Conservation (phyloP, 2,329 filamentous ascomycete genomes). For the Purpureocillium takamizusanense region DNA sequence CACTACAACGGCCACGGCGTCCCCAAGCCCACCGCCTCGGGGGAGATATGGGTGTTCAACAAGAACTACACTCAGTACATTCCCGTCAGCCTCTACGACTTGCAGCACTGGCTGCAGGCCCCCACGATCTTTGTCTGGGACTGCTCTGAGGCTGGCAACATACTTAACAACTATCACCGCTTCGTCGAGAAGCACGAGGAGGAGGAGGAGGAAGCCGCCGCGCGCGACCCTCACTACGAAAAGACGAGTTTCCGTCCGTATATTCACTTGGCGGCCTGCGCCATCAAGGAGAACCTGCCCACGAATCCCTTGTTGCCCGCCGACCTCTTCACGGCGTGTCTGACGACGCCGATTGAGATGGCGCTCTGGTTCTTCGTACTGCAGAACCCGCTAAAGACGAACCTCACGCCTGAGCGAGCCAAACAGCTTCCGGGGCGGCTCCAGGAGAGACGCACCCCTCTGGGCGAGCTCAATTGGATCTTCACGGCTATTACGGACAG, state of each 20-base stretch:
- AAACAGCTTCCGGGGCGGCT: slow-evolving; percentile 84
- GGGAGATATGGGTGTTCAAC: slow-evolving; percentile 99
- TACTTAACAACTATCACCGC: slow-evolving; percentile 87
- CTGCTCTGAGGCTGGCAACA: slow-evolving; percentile 92
- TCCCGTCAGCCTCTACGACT: slow-evolving; percentile 86
- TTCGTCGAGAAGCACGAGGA: slow-evolving; percentile 93
- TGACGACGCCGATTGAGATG: slow-evolving; percentile 97
- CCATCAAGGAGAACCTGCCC: slow-evolving; percentile 82
- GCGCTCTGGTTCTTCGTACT: slow-evolving; percentile 93
- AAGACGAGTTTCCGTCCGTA: slow-evolving; percentile 62
- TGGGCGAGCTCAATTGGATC: slow-evolving; percentile 98
- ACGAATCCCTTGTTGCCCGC: slow-evolving; percentile 90
- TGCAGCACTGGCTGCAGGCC: slow-evolving; percentile 91
- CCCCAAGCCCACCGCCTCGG: slow-evolving; percentile 87
- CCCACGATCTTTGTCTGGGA: slow-evolving; percentile 97
- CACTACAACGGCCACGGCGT: slow-evolving; percentile 99
- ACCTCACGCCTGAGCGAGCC: slow-evolving; percentile 70
- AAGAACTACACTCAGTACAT: slow-evolving; percentile 99
- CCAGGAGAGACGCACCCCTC: slow-evolving; percentile 84
- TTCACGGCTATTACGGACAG: slow-evolving; percentile 98
- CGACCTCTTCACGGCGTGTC: slow-evolving; percentile 89
- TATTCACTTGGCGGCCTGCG: slow-evolving; percentile 89
- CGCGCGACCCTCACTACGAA: slow-evolving; percentile 72
- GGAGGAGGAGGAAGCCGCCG: slow-evolving; percentile 69
- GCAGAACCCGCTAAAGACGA: slow-evolving; percentile 68